Conservation (phyloP, 2,329 filamentous ascomycete genomes). For the Immersiporthe knoxdaviesiana region DNA sequence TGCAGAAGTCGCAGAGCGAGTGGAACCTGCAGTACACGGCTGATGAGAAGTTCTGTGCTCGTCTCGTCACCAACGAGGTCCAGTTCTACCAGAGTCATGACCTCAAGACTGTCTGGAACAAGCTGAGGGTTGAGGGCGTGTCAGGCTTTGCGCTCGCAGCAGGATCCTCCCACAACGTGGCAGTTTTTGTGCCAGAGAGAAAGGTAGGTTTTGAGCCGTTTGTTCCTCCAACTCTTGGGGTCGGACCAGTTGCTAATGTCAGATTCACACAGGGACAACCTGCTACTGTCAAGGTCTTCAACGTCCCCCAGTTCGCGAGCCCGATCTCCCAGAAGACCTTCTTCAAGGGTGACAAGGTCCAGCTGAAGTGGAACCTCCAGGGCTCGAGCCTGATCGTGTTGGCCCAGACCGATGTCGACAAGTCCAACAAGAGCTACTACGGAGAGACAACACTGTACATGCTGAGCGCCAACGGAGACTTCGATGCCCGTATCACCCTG, state of each 20-base stretch:
- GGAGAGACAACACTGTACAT: slow-evolving; percentile 97
- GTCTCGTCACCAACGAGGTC: slow-evolving; percentile 93
- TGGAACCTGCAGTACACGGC: slow-evolving; percentile 98
- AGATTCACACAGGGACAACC: slow-evolving; percentile 74
- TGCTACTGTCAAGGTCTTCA: slow-evolving; percentile 90
- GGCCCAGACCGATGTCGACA: slow-evolving; percentile 96
- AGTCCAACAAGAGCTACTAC: slow-evolving; percentile 98
- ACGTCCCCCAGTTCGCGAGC: slow-evolving; percentile 81
- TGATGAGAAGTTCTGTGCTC: slow-evolving; percentile 92
- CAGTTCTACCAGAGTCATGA: slow-evolving; percentile 94
- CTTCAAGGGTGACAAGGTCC: slow-evolving; percentile 98
- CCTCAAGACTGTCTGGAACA: slow-evolving; percentile 88
- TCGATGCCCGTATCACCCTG: slow-evolving; percentile 82
- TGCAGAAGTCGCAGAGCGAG: slow-evolving; percentile 92
- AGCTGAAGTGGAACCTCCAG: slow-evolving; percentile 95
- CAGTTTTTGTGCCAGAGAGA: slow-evolving; percentile 92
- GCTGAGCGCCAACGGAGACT: slow-evolving; percentile 85
- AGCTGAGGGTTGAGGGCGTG: slow-evolving; percentile 89
- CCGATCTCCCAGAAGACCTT: slow-evolving; percentile 97
- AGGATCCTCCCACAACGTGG: slow-evolving; percentile 87
- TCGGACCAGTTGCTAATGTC: slow-evolving; percentile 31
- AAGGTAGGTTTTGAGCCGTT: slow-evolving; percentile 65
- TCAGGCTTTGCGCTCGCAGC: slow-evolving; percentile 87
- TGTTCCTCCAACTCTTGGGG: neutral
- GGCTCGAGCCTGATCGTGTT: slow-evolving; percentile 92